Evolutionary conservation across 345 rosid genomes (phyloP).

Genomic region (Hibiscus syriacus): DNA sequence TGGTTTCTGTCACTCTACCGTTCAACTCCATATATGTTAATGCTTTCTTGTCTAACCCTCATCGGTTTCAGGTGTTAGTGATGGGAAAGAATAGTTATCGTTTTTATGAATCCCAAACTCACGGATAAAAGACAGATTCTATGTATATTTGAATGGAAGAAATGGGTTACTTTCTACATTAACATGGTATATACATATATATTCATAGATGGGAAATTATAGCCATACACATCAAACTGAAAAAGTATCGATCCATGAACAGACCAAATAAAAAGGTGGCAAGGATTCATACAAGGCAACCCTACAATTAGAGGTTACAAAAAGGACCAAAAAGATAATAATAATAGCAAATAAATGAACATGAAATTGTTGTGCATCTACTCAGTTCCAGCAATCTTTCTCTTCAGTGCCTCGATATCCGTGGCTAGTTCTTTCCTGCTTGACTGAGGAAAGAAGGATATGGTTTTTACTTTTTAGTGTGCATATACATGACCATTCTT

Average conservation of each 20-base stretch:
- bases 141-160: too few species aligned
- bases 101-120: too few species aligned
- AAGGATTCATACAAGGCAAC: neutral
- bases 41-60: too few species aligned
- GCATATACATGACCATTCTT: neutral
- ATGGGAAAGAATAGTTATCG: too few species aligned
- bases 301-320: slow-evolving; percentile 8
- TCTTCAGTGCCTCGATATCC: too few species aligned
- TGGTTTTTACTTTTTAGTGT: neutral
- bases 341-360: slow-evolving; percentile 10
- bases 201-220: neutral
- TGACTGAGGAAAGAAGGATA: slow-evolving; percentile 28
- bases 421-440: too few species aligned
- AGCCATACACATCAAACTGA: neutral
- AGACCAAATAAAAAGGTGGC: neutral
- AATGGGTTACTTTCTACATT: too few species aligned
- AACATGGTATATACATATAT: neutral
- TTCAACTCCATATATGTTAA: too few species aligned
- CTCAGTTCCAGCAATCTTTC: too few species aligned
- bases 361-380: slow-evolving; percentile 20
- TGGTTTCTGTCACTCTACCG: too few species aligned
- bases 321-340: slow-evolving; percentile 17
- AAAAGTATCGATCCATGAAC: neutral
- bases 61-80: too few species aligned
- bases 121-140: too few species aligned